Evolutionary conservation across 2,329 filamentous ascomycete species (phyloP).

Genomic region (Fusarium sp.): DNA sequence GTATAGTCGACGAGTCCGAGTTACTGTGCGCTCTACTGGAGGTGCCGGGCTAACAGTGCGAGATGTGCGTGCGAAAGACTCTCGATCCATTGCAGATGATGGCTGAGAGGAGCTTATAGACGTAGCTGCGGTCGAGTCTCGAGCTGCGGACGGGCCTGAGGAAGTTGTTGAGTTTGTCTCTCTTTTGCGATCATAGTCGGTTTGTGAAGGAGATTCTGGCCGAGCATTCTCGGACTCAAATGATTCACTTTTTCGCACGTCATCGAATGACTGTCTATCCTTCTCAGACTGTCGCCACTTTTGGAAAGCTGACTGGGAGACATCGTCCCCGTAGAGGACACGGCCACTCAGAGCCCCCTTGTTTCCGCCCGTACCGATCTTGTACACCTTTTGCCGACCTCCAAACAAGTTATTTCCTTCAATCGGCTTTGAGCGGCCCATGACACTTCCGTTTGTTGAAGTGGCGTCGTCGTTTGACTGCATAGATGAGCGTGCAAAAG

Average conservation of each 20-base stretch:
- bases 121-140: constrained; percentile 88
- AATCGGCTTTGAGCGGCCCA: constrained; percentile 83
- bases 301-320: constrained; percentile 86
- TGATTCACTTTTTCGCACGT: constrained; percentile 45
- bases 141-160: constrained; percentile 73
- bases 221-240: constrained; percentile 48
- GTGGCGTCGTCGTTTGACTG: constrained; percentile 79
- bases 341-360: constrained; percentile 73
- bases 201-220: constrained; percentile 63
- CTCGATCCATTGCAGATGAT: constrained; percentile 64
- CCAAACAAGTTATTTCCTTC: constrained; percentile 96
- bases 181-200: constrained; percentile 79
- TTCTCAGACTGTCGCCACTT: constrained; percentile 75
- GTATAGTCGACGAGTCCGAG: constrained; percentile 81
- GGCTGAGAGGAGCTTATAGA: constrained; percentile 82
- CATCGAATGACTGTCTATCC: constrained; percentile 61
- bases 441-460: constrained; percentile 76
- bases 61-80: constrained; percentile 56
- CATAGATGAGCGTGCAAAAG: constrained; percentile 74
- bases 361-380: constrained; percentile 72
- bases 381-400: constrained; percentile 95
- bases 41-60: constrained; percentile 56
- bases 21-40: constrained; percentile 73
- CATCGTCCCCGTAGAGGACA: constrained; percentile 87
- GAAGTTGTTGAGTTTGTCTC: constrained; percentile 91